A percentile compares a stretch with the other conserved stretches of the same genome.
Evolutionary conservation across 768 basidiomycete species (phyloP).

Genomic region (Boletus pseudopeckii): DNA sequence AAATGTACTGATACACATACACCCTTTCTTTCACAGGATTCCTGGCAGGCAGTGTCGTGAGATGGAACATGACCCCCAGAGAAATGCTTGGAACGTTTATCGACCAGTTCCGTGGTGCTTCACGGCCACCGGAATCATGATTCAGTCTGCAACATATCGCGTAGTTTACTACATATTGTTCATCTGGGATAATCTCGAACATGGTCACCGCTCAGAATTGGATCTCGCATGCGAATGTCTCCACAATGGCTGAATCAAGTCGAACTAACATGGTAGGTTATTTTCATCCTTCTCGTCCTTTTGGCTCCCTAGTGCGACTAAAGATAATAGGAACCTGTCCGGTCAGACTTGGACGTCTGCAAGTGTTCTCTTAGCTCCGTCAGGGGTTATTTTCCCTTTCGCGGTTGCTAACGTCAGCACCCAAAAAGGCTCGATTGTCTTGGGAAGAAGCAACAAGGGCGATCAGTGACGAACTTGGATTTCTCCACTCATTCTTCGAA

Average conservation of each 20-base stretch:
- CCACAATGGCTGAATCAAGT: background rate
- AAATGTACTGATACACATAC: slow-evolving; percentile 6
- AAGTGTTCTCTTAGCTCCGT: background rate
- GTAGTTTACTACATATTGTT: slow-evolving; percentile 3
- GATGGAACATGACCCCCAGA: slow-evolving; percentile 30
- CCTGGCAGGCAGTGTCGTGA: slow-evolving; percentile 28
- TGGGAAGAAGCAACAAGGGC: background rate
- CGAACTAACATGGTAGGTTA: background rate
- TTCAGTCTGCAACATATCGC: background rate
- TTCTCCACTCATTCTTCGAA: background rate
- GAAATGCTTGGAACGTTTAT: slow-evolving; percentile 19
- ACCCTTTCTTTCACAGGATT: slow-evolving; percentile 16
- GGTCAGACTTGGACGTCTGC: background rate
- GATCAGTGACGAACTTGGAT: background rate
- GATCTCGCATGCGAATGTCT: background rate
- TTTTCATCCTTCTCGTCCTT: background rate
- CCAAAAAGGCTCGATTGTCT: slow-evolving; percentile 3
- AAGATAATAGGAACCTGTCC: background rate
- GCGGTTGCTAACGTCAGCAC: slow-evolving; percentile 4
- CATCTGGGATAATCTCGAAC: background rate
- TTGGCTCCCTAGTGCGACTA: background rate
- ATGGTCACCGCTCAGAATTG: background rate
- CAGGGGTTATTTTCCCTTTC: slow-evolving; percentile 2
- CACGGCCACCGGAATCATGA: slow-evolving; percentile 4
- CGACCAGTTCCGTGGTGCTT: slow-evolving; percentile 7